Conservation (phyloP, 2,329 filamentous ascomycete species). For the Aspergillus thermomutatus region DNA sequence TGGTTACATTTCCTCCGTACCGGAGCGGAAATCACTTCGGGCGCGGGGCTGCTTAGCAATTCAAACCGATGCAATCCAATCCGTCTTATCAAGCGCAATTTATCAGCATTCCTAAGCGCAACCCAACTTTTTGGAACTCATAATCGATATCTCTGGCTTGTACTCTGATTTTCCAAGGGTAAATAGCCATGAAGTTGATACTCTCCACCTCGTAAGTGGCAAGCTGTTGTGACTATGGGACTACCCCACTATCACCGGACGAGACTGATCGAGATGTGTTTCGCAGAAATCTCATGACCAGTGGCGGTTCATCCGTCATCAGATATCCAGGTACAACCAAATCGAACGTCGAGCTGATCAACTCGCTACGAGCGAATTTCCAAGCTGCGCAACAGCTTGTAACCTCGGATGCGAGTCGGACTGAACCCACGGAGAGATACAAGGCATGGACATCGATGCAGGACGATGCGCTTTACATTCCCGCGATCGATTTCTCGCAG, state of each 20-base stretch:
- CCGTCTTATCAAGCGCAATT: conserved; percentile 1
- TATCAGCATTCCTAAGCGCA: not conserved
- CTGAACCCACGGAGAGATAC: conserved; percentile 13
- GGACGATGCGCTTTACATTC: conserved; percentile 66
- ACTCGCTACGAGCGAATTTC: conserved; percentile 82
- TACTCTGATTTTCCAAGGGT: too few relatives aligned
- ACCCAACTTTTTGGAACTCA: too few relatives aligned
- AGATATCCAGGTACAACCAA: conserved; percentile 72
- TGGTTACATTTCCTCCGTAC: not conserved
- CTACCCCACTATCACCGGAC: conserved; percentile 7
- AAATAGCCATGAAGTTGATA: conserved; percentile 69
- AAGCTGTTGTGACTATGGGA: not conserved
- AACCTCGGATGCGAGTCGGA: conserved; percentile 4
- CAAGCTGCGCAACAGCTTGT: conserved; percentile 64
- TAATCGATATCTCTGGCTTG: too few relatives aligned
- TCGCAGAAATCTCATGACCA: conserved; percentile 75
- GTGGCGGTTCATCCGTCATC: conserved; percentile 76
- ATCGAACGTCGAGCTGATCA: conserved; percentile 90
- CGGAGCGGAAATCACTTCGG: not conserved
- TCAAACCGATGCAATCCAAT: not conserved
- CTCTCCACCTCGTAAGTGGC: conserved; percentile 76
- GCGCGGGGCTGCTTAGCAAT: conserved; percentile 31
- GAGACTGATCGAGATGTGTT: not conserved
- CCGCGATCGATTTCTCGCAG: conserved; percentile 68
- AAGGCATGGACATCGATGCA: conserved; percentile 67